Evolutionary conservation across 305 asterid genomes (phyloP).

Genomic region (Fraxinus sp.): DNA sequence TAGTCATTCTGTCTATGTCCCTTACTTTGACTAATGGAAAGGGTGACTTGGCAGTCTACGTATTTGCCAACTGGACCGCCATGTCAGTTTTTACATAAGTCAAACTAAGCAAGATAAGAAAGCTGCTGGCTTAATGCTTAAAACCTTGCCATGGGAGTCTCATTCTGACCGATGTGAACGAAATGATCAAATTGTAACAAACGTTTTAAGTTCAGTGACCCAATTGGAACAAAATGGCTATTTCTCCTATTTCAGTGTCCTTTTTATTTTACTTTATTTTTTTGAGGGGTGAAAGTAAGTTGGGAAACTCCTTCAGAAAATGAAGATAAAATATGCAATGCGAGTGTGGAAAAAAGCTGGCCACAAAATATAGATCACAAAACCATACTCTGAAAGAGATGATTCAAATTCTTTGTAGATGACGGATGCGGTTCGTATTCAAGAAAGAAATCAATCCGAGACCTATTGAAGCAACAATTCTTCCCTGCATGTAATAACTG

Average conservation of each 20-base stretch:
- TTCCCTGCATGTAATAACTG: slow-evolving; percentile 55
- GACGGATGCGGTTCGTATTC: slow-evolving; percentile 92
- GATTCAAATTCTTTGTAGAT: slow-evolving; percentile 80
- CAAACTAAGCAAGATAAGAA: not conserved
- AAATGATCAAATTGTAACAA: not conserved
- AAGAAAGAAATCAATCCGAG: slow-evolving; percentile 73
- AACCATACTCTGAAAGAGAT: slow-evolving; percentile 85
- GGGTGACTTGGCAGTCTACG: not conserved
- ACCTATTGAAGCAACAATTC: slow-evolving; percentile 90
- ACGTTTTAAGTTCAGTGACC: not conserved
- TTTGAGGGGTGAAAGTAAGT: not conserved
- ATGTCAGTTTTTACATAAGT: not conserved
- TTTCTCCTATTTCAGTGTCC: not conserved
- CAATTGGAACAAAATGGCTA: not conserved
- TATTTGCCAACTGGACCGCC: not conserved
- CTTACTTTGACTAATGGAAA: not conserved
- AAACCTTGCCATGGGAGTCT: not conserved
- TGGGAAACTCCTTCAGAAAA: not conserved
- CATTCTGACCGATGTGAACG: too few relatives aligned
- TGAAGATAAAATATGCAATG: not conserved
- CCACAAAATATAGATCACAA: slow-evolving; percentile 16
- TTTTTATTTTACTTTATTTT: not conserved
- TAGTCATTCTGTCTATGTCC: not conserved
- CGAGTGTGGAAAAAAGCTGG: slow-evolving; percentile 7
- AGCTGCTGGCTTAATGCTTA: not conserved